A percentile compares a stretch with the other conserved stretches of the same genome.
These are phyloP conservation scores for Plasmodium cynomolgi DNA, from an alignment of 169 alveolate species.

Conservation along the genomic window DNA sequence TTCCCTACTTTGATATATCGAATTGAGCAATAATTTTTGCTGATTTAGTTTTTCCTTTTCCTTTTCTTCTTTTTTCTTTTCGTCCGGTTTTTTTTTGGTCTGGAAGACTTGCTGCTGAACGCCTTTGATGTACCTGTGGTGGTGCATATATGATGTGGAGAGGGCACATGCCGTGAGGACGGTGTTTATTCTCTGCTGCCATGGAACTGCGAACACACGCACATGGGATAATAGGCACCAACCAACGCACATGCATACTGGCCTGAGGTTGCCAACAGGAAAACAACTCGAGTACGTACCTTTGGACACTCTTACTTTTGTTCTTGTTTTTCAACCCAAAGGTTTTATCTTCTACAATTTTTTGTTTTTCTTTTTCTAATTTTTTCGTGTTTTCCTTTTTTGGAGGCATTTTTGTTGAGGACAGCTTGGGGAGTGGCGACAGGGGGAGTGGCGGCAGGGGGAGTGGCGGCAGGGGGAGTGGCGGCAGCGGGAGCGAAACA, in stretches of 20 bases:
- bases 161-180: not conserved
- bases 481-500: not conserved
- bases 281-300: constrained; percentile 80
- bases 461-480: not conserved
- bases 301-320: constrained; percentile 96
- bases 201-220: not conserved
- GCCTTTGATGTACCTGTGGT: constrained; percentile 84
- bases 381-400: constrained; percentile 91
- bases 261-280: not conserved
- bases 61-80: constrained; percentile 91
- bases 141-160: not conserved
- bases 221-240: not conserved
- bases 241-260: not conserved
- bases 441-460: not conserved
- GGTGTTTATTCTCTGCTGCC: not conserved
- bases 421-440: too few species aligned
- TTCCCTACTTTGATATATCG: constrained; percentile 91
- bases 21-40: constrained; percentile 94
- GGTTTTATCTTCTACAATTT: constrained; percentile 98
- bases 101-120: constrained; percentile 86
- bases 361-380: constrained; percentile 96
- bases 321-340: constrained; percentile 99
- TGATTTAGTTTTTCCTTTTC: constrained; percentile 94
- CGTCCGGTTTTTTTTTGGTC: constrained; percentile 85
- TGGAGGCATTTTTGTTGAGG: constrained; percentile 82